Conservation (phyloP, 2,329 filamentous ascomycete genomes). For the Diaporthe destruens region DNA sequence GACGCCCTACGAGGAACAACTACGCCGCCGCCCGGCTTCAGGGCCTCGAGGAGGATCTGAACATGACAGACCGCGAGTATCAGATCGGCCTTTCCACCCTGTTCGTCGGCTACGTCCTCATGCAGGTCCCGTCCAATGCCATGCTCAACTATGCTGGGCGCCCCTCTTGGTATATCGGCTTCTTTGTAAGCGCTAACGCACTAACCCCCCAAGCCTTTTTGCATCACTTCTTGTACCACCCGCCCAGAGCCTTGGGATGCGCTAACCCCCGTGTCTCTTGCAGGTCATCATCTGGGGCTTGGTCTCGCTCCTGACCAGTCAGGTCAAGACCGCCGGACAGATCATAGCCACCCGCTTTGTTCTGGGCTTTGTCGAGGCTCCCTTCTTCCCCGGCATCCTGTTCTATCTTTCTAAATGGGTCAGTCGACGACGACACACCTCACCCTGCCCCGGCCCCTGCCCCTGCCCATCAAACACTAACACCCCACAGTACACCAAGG, state of each 20-base stretch:
- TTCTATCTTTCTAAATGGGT: constrained; percentile 42
- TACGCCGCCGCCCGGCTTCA: constrained; percentile 62
- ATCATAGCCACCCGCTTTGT: constrained; percentile 55
- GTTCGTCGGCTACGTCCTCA: constrained; percentile 48
- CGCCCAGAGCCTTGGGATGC: background rate
- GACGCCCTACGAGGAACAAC: constrained; percentile 42
- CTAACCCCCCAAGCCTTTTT: background rate
- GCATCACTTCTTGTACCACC: background rate
- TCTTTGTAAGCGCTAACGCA: constrained; percentile 50
- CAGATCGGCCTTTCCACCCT: constrained; percentile 49
- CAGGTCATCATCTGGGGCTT: constrained; percentile 39
- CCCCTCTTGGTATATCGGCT: constrained; percentile 51
- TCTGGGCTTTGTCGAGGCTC: constrained; percentile 55
- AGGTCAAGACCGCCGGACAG: constrained; percentile 49
- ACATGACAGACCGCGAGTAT: constrained; percentile 51
- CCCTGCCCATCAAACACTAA: background rate
- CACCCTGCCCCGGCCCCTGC: too few species aligned
- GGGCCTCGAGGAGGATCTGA: constrained; percentile 56
- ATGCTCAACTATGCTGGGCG: constrained; percentile 50
- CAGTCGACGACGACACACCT: background rate
- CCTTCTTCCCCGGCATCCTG: constrained; percentile 56
- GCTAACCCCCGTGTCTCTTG: background rate
- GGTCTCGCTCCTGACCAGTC: constrained; percentile 50
- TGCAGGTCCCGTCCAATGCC: constrained; percentile 47
- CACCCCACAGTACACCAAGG: constrained; percentile 33